Evolutionary conservation across 768 basidiomycete species (phyloP), one percentile per base, ranked within the genome.

Genomic region (Lactifluus pinguis): DNA sequence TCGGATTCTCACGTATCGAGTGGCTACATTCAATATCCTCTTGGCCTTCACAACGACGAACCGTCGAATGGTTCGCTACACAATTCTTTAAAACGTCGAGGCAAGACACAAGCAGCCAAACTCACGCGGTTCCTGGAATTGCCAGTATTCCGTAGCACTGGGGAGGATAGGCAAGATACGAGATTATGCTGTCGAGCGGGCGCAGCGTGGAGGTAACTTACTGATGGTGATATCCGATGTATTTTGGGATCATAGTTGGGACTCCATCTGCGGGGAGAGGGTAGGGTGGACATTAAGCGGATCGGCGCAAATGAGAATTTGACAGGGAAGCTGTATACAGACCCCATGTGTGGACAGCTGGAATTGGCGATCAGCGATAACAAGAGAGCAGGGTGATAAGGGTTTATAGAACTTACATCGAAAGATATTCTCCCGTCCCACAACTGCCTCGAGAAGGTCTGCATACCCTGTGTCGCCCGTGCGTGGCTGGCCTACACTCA

Each of bases 11-110:
- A 82, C 80, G 71, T 50, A 80, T 76, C 5, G 74, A 80, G 34
- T 71, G 72, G 60, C 81, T 81, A 49, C 81, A 81, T 9, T 72
- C 55, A 10, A 76, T 74, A 54, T 83, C 78, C 63, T 83, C 81
- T 1, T 73, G 72, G 19, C 75, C 76, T 14, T 70, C 66, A 58
- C 78, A 80, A 52, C 73, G 74, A 52, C 70, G 76, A 45, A 76
- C 74, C 45, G 75, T 77, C 41, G 70, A 69, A 69, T 1, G 73
- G 17, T 47, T 54, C 4, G 71, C 52, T 62, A 66, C 9, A 19
- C 45, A 21, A 21, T 69, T 8, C 72, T 25, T 51, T 11, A 39
- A 14, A 5, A 14, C 17, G 2, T 50, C 49, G 29, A 25, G 47
- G 30, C 14, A 15, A 39, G 49, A 55, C n/a, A 34, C 29, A 8